A percentile compares a stretch with the other conserved stretches of the same genome.
phyloP scores from a whole-genome alignment of 495 filamentous ascomycete species.

The Ramalina intermedia region DNA sequence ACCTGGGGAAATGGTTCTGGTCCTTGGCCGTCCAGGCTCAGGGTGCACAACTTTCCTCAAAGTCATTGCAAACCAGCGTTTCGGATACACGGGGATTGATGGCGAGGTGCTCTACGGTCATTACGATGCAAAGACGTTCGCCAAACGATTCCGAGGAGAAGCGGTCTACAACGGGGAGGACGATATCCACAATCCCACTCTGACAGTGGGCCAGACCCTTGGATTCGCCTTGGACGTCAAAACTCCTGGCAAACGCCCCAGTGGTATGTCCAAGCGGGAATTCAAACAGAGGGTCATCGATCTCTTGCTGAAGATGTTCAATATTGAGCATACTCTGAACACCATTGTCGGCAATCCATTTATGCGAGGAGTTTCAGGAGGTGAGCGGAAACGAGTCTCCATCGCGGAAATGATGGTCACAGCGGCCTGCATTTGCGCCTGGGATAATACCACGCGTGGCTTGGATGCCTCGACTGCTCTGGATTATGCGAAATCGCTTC shows the following conservation, averaged over 20 bases:
- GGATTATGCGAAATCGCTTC: conserved; percentile 61
- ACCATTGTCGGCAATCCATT: conserved; percentile 70
- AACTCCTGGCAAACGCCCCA: conserved; percentile 47
- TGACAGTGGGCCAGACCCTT: conserved; percentile 66
- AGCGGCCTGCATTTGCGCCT: conserved; percentile 57
- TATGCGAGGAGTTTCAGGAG: conserved; percentile 65
- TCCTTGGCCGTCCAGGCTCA: conserved; percentile 64
- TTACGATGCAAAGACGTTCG: conserved; percentile 49
- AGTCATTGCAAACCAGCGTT: conserved; percentile 68
- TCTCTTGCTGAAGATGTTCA: conserved; percentile 67
- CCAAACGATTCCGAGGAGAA: conserved; percentile 57
- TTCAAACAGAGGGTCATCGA: conserved; percentile 54
- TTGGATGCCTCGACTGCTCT: conserved; percentile 68
- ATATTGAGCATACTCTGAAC: conserved; percentile 59
- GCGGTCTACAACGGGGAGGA: conserved; percentile 69
- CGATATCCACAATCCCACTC: conserved; percentile 67
- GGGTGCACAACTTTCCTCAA: conserved; percentile 76
- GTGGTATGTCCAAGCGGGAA: conserved; percentile 40
- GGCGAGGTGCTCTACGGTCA: conserved; percentile 52
- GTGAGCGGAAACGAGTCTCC: conserved; percentile 71
- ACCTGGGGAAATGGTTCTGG: conserved; percentile 67
- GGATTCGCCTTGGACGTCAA: conserved; percentile 57
- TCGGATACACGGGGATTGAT: conserved; percentile 66
- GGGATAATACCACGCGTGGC: conserved; percentile 75
- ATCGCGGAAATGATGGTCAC: conserved; percentile 59